Conservation (phyloP, 177 flowering plant species). For the Vitis hybrid region DNA sequence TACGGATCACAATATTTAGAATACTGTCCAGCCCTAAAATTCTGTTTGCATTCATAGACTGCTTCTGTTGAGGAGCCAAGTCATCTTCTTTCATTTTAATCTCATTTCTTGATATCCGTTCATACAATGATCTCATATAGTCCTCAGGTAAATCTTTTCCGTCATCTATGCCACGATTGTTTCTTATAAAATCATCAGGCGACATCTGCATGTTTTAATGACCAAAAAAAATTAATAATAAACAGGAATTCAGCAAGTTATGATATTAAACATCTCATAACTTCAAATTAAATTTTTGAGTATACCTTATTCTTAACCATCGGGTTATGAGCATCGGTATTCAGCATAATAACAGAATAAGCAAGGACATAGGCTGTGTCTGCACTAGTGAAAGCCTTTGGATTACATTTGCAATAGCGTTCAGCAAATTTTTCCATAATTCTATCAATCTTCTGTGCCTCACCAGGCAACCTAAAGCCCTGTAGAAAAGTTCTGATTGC, state of each 20-base stretch:
- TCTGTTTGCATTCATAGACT: constrained; percentile 70
- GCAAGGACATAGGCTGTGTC: constrained; percentile 99
- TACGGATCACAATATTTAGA: constrained; percentile 88
- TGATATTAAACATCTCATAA: background rate
- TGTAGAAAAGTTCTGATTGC: constrained; percentile 84
- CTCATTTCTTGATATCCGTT: constrained; percentile 86
- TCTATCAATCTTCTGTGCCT: constrained; percentile 99
- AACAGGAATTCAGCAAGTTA: background rate
- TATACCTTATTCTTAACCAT: constrained; percentile 94
- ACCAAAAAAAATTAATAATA: background rate
- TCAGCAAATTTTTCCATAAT: constrained; percentile 99
- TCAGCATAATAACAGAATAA: constrained; percentile 93
- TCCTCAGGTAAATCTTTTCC: constrained; percentile 98
- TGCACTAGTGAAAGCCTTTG: constrained; percentile 89
- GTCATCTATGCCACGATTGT: constrained; percentile 98
- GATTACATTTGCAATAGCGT: constrained; percentile 96
- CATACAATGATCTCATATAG: constrained; percentile 86
- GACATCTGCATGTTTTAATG: constrained; percentile 72
- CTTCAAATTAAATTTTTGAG: constrained; percentile 4
- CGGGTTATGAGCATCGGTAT: constrained; percentile 98
- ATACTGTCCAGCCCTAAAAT: constrained; percentile 88
- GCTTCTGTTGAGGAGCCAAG: constrained; percentile 72
- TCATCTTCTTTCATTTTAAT: constrained; percentile 96
- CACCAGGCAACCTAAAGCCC: constrained; percentile 99
- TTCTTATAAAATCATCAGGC: constrained; percentile 92